These are phyloP conservation scores for Aspergillus sp. DNA, from an alignment of 2,329 filamentous ascomycete genomes.

Conservation along the genomic window DNA sequence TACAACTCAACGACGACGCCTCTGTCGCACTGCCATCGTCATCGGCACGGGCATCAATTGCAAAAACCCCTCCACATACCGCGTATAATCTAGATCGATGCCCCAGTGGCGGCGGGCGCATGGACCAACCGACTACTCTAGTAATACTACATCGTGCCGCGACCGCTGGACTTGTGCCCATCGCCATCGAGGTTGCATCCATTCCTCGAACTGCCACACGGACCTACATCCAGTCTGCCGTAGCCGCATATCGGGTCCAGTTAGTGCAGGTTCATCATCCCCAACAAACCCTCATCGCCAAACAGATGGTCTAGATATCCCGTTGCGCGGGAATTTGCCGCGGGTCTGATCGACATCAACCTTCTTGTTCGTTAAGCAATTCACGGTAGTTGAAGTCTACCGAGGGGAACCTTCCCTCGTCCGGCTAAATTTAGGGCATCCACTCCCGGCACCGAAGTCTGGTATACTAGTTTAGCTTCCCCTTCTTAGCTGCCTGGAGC, in stretches of 20 bases:
- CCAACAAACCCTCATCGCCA: neutral
- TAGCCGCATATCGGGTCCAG: neutral
- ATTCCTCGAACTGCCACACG: neutral
- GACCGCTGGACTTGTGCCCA: neutral
- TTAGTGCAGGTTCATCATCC: neutral
- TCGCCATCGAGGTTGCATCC: no score
- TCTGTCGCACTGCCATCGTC: neutral
- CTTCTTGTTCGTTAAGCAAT: neutral
- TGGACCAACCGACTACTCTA: neutral
- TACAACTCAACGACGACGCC: neutral
- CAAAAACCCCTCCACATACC: neutral
- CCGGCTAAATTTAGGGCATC: slow-evolving; percentile 8
- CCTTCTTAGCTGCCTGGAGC: slow-evolving; percentile 1
- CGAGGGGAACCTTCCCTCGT: neutral
- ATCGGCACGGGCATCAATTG: neutral
- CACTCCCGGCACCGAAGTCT: slow-evolving; percentile 7
- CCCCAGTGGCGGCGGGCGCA: neutral
- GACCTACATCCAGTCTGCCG: neutral
- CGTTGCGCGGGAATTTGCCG: neutral
- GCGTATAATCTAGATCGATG: neutral
- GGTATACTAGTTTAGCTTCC: neutral
- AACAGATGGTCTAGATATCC: neutral
- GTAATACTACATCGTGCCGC: neutral
- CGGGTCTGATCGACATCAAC: slow-evolving; percentile 3
- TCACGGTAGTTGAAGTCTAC: neutral